Evolutionary conservation across 805 yeast species (phyloP).

Genomic region (Nakazawaea holstii): DNA sequence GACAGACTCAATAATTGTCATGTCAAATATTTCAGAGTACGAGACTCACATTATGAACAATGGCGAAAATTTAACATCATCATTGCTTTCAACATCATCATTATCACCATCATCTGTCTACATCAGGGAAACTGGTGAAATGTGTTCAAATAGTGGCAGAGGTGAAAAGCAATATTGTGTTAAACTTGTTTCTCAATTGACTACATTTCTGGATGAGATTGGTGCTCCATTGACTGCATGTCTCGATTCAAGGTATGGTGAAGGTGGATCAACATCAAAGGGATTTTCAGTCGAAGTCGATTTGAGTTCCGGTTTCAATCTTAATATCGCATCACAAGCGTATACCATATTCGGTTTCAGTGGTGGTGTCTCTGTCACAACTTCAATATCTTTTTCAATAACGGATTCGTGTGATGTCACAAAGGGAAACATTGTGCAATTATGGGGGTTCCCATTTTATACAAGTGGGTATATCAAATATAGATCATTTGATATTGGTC

Average conservation of each 20-base stretch:
- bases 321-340: background rate
- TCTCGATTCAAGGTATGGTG: conserved; percentile 7
- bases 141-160: background rate
- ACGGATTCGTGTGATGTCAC: conserved; percentile 8
- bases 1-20: background rate
- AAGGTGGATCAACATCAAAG: conserved; percentile 10
- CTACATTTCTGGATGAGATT: background rate
- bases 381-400: conserved; percentile 1
- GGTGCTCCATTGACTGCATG: conserved; percentile 11
- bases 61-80: background rate
- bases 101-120: background rate
- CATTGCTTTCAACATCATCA: background rate
- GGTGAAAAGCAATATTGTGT: conserved; percentile 6
- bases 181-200: background rate
- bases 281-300: conserved; percentile 1
- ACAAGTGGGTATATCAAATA: background rate
- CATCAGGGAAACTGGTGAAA: conserved; percentile 1
- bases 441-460: conserved; percentile 11
- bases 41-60: background rate
- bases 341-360: background rate
- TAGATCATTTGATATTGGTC: background rate
- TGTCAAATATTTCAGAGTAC: background rate
- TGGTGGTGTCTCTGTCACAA: background rate
- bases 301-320: background rate
- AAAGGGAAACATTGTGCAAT: conserved; percentile 9